Evolutionary conservation across 768 basidiomycete genomes (phyloP), one percentile per base, ranked within the genome.

Genomic region (Lactarius sanguifluus): DNA sequence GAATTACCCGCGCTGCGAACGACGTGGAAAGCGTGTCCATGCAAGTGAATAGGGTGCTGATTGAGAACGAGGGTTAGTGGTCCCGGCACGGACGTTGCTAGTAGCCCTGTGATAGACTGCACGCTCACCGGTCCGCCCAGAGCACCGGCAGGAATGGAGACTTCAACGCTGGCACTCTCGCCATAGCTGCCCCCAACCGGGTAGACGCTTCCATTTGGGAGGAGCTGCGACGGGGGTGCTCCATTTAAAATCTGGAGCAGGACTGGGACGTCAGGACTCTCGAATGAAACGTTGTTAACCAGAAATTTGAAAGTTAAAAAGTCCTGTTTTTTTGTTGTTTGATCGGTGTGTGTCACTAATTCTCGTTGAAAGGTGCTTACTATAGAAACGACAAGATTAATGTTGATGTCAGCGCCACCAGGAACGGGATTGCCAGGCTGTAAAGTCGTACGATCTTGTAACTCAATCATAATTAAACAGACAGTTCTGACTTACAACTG

Each of bases 161-260:
- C 71, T 68, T 85, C 82, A 20, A 84, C 80, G 58, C 72, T 80
- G 4, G 10, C 43, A 18, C 9, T 50, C 9, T 43, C 12, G 36
- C 36, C 36, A 67, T 69, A 79, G 65, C 85, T 81, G 5, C 71
- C 74, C 0, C 81, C 82, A 16, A 87, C 20, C 7, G 20, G 20
- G 68, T 82, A 83, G 10, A 86, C 76, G 15, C 77, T 78, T 7
- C 83, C 85, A 0, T 61, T 23, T 0, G 85, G 87, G 43, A 86
- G 73, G 28, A 88, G 76, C 36, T 36, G 36, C 36, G 36, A 36
- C 36, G 36, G 36, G 12, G 36, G 36, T 36, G 36, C 36, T 36
- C 36, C 36, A 36, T 36, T 36, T 36, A 87, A 71, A 38, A 87
- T 83, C 68, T 88, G 86, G 12, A 87, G 78, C 12, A 87, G 78